Conservation (phyloP, 208 protist genomes). For the Wallacemonas sp. region DNA sequence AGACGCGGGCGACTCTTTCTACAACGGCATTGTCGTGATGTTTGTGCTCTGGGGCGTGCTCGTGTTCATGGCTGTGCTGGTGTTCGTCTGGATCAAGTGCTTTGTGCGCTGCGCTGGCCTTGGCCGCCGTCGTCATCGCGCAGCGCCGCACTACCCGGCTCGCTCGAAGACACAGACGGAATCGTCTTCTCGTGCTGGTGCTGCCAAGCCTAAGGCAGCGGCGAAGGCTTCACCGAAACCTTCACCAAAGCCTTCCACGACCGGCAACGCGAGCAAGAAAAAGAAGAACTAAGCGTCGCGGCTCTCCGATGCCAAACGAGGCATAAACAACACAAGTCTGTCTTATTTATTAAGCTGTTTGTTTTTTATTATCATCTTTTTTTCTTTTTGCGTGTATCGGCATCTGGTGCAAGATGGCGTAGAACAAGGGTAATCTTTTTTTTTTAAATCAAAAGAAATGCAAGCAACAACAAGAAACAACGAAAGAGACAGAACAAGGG, state of each 20-base stretch:
- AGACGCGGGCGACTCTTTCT: constrained; percentile 37
- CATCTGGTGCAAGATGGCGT: too few relatives aligned
- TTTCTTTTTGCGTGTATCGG: too few relatives aligned
- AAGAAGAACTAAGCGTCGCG: constrained; percentile 7
- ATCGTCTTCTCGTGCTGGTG: too few relatives aligned
- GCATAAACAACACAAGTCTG: too few relatives aligned
- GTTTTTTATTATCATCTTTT: too few relatives aligned
- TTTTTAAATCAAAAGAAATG: too few relatives aligned
- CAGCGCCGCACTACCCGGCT: not conserved
- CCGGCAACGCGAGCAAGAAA: not conserved
- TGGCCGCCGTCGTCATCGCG: constrained; percentile 18
- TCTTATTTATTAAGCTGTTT: too few relatives aligned
- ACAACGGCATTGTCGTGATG: constrained; percentile 43
- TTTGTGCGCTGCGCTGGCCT: constrained; percentile 15
- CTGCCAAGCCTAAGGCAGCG: not conserved
- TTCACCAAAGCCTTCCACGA: not conserved
- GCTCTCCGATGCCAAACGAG: too few relatives aligned
- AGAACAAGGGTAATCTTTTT: too few relatives aligned
- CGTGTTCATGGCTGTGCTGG: constrained; percentile 17
- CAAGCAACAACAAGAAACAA: too few relatives aligned
- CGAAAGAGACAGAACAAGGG: too few relatives aligned
- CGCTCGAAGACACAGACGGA: too few relatives aligned
- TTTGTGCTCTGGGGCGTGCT: constrained; percentile 29
- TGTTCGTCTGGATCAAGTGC: constrained; percentile 9
- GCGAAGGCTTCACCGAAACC: not conserved